These are phyloP conservation scores for Colletotrichum liaoningense DNA, from an alignment of 2,329 filamentous ascomycete species.

Conservation along the genomic window DNA sequence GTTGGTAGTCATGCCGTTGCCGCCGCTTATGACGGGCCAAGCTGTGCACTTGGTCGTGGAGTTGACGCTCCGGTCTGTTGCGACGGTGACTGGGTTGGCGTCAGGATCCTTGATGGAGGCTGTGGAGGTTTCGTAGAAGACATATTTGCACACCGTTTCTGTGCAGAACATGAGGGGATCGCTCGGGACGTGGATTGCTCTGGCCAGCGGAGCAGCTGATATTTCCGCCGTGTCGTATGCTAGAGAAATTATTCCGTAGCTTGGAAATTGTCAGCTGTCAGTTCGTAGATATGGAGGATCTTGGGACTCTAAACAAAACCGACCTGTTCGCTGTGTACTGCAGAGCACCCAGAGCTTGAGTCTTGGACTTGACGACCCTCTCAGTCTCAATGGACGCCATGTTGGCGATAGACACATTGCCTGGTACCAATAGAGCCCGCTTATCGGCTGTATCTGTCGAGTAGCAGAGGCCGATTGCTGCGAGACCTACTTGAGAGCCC, in stretches of 20 bases:
- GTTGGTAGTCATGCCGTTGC: slow-evolving; percentile 41
- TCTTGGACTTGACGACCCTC: slow-evolving; percentile 41
- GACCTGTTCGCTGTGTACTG: slow-evolving; percentile 56
- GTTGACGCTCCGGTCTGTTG: slow-evolving; percentile 48
- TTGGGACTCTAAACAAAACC: not conserved
- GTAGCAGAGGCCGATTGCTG: slow-evolving; percentile 55
- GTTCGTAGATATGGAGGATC: not conserved
- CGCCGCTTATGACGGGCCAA: slow-evolving; percentile 45
- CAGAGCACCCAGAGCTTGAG: slow-evolving; percentile 43
- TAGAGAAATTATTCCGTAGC: slow-evolving; percentile 52
- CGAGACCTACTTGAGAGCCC: slow-evolving; percentile 55
- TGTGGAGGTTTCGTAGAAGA: slow-evolving; percentile 49
- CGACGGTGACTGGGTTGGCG: slow-evolving; percentile 39
- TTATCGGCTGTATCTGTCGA: slow-evolving; percentile 51
- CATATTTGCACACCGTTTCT: slow-evolving; percentile 42
- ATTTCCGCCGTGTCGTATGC: slow-evolving; percentile 40
- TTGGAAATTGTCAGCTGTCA: slow-evolving; percentile 28
- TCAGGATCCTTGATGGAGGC: slow-evolving; percentile 20
- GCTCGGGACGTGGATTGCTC: slow-evolving; percentile 45
- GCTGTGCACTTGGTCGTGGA: slow-evolving; percentile 44
- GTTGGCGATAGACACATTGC: slow-evolving; percentile 50
- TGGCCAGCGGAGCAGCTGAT: slow-evolving; percentile 40
- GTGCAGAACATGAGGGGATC: slow-evolving; percentile 39
- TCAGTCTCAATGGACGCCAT: slow-evolving; percentile 48
- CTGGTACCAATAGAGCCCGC: slow-evolving; percentile 44